phyloP scores from a whole-genome alignment of 2,329 filamentous ascomycete genomes.

The Furcasterigmium sp. region DNA sequence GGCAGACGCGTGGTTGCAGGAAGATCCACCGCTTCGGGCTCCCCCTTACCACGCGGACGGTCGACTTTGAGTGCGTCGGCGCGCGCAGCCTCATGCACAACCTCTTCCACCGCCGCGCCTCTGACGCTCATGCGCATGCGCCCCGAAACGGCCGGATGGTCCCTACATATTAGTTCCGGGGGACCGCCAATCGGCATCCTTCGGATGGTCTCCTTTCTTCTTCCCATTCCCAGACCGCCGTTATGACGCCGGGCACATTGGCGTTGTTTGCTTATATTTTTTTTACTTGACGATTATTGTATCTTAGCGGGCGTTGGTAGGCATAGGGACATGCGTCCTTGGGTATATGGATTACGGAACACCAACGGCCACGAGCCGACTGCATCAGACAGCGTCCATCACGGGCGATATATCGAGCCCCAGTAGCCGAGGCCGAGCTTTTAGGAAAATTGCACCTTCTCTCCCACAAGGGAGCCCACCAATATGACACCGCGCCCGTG shows the following conservation, averaged over 20 bases:
- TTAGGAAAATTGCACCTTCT: no score
- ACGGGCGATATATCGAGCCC: no score
- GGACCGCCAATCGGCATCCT: not conserved
- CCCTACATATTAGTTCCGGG: not conserved
- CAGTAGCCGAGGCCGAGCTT: no score
- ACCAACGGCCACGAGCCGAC: not conserved
- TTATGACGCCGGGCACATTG: not conserved
- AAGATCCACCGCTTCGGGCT: slow-evolving; percentile 31
- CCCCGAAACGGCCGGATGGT: not conserved
- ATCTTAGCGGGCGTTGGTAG: not conserved
- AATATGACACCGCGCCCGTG: no score
- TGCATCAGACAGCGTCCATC: no score
- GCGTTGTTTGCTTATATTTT: not conserved
- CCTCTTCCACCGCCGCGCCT: slow-evolving; percentile 35
- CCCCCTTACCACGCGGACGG: slow-evolving; percentile 23
- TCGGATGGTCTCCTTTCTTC: not conserved
- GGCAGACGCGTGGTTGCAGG: slow-evolving; percentile 43
- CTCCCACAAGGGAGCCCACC: no score
- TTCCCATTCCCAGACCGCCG: no score
- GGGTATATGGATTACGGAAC: not conserved
- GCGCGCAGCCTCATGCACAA: slow-evolving; percentile 30
- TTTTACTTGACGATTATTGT: not conserved
- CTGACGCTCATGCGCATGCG: slow-evolving; percentile 16
- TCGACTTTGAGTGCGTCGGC: slow-evolving; percentile 21
- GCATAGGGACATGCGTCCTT: not conserved